phyloP scores from a whole-genome alignment of 2,329 filamentous ascomycete genomes.

The Penicillium sclerotigenum region DNA sequence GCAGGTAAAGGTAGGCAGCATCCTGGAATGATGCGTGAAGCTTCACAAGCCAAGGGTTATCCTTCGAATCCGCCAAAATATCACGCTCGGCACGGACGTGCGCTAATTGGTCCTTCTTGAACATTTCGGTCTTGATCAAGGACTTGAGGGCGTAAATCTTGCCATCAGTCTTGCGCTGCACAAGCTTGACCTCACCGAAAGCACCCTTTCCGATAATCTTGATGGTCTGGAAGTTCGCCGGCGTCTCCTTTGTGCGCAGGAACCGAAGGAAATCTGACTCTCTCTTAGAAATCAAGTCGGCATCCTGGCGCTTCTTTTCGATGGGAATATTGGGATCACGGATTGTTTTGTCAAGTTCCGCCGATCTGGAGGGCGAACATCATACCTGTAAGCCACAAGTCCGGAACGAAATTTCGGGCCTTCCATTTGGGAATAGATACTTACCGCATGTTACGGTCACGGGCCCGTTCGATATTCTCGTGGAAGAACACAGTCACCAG shows the following conservation, averaged over 20 bases:
- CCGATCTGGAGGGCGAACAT: conserved; percentile 60
- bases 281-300: conserved; percentile 77
- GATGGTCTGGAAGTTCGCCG: conserved; percentile 90
- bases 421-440: conserved; percentile 23
- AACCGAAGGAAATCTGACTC: conserved; percentile 93
- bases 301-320: conserved; percentile 76
- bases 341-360: conserved; percentile 84
- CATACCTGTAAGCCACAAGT: background rate
- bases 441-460: conserved; percentile 91
- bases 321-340: conserved; percentile 72
- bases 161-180: conserved; percentile 92
- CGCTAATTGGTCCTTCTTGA: conserved; percentile 96
- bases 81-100: conserved; percentile 97
- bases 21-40: conserved; percentile 98
- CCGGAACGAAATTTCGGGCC: background rate
- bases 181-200: conserved; percentile 96
- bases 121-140: conserved; percentile 98
- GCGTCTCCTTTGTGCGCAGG: conserved; percentile 86
- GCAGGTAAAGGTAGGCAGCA: conserved; percentile 91
- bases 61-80: conserved; percentile 89
- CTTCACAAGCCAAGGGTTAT: conserved; percentile 99
- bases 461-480: conserved; percentile 92
- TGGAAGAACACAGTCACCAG: conserved; percentile 83
- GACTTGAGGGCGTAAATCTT: conserved; percentile 99
- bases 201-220: conserved; percentile 99